Evolutionary conservation across 768 basidiomycete species (phyloP), one percentile per base, ranked within the genome.

Genomic region (Boletus barrowsii): DNA sequence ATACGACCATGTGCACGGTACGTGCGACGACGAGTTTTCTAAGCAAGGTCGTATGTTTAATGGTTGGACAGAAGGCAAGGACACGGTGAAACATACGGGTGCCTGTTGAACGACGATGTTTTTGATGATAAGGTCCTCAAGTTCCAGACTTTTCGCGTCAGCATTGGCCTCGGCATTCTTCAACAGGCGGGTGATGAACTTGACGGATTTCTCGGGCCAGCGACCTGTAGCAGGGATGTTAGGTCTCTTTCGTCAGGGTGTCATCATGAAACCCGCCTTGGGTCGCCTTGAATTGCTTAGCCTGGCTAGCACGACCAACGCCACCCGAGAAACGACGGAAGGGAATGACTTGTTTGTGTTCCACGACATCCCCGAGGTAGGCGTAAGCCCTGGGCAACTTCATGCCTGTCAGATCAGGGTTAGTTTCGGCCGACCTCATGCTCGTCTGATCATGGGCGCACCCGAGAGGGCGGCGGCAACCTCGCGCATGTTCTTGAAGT

Each of bases 401-500:
- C 75, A 96, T 77, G 70, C 97, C 94, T 95, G 36, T 44, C 48
- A 11, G 35, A 45, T 24, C 8, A 11, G 29, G n/a, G 18, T 60
- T 51, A 53, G 49, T 54, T 42, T 47, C 6, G 20, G 22, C 29
- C n/a, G 46, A 43, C 32, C 0, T 17, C 10, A 36, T 14, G 30
- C 0, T 5, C 24, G 43, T 24, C 20, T 35, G 20, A 55, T 54
- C 37, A 32, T 40, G n/a, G 40, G 74, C 81, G 67, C 61, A 93
- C 94, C 95, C 61, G 87, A 83, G 60, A 98, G 79, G 62, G 90
- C 93, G 61, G 96, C 96, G 48, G 91, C 95, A 53, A 98, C 97
- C 77, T 99, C 97, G 60, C 92, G 87, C 93, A 97, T 98, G 84
- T 98, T 99, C 88, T 99, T 99, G 87, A 97, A 99, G 80, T 98